Conservation (phyloP, 805 yeast species). For the Monosporozyma unispora region DNA sequence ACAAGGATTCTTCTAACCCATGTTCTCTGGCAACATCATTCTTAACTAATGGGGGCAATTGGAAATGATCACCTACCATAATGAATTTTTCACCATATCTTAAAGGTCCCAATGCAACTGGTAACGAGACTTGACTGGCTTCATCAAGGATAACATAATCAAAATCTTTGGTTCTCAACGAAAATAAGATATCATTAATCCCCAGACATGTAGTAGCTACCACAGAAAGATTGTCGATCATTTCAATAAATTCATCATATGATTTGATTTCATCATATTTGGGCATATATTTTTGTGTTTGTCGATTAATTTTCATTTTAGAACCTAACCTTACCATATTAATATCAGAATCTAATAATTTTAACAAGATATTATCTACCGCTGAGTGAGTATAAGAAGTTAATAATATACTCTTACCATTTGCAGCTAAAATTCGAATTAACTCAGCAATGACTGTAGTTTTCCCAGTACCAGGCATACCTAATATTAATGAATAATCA, state of each 20-base stretch:
- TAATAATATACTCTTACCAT: slow-evolving; percentile 60
- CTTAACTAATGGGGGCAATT: slow-evolving; percentile 80
- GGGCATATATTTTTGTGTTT: slow-evolving; percentile 46
- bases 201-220: slow-evolving; percentile 89
- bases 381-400: slow-evolving; percentile 93
- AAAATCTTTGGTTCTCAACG: slow-evolving; percentile 41
- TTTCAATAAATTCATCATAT: slow-evolving; percentile 38
- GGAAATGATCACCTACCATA: slow-evolving; percentile 94
- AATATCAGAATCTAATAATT: slow-evolving; percentile 42
- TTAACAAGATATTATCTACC: slow-evolving; percentile 82
- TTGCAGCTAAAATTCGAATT: slow-evolving; percentile 46
- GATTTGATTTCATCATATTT: slow-evolving; percentile 32
- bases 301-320: slow-evolving; percentile 49
- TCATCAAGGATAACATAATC: slow-evolving; percentile 95
- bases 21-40: slow-evolving; percentile 54
- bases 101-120: slow-evolving; percentile 83
- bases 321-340: slow-evolving; percentile 63
- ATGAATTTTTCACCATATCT: slow-evolving; percentile 69
- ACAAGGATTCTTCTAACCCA: slow-evolving; percentile 61
- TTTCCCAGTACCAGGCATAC: slow-evolving; percentile 98
- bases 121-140: slow-evolving; percentile 92
- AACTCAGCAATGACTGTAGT: slow-evolving; percentile 81
- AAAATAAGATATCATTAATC: slow-evolving; percentile 30
- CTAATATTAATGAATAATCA: slow-evolving; percentile 75
- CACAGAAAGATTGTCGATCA: slow-evolving; percentile 51